Evolutionary conservation across 1,284 basidiomycete genomes (phyloP).

Genomic region (Coniferiporia sulphurascens): DNA sequence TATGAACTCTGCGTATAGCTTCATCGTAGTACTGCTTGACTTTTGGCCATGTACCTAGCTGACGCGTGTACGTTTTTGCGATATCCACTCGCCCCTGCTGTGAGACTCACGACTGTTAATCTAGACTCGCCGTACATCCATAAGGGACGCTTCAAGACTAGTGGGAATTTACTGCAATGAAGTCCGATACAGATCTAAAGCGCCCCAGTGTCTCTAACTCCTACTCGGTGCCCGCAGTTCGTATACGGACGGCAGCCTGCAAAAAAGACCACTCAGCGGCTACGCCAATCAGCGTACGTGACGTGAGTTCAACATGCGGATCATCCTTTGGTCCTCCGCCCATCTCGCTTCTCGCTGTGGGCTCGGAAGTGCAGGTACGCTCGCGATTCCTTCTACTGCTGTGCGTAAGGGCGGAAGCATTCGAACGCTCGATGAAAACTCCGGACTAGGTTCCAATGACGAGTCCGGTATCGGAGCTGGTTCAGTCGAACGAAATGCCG

Average conservation of each 20-base stretch:
- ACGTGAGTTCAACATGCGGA: conserved; percentile 53
- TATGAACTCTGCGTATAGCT: conserved; percentile 16
- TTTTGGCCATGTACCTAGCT: too few relatives aligned
- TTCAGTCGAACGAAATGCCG: conserved; percentile 25
- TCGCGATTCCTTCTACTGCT: conserved; percentile 25
- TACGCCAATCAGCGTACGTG: conserved; percentile 29
- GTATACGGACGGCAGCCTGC: neutral
- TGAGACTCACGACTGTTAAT: neutral
- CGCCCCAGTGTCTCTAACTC: neutral
- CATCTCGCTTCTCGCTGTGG: conserved; percentile 31
- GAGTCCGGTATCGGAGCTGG: conserved; percentile 17
- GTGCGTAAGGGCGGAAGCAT: conserved; percentile 33
- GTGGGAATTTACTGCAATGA: neutral
- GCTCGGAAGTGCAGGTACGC: conserved; percentile 1
- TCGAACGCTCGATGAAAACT: conserved; percentile 23
- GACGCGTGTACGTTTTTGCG: neutral
- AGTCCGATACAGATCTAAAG: neutral
- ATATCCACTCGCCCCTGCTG: neutral
- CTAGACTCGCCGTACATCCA: neutral
- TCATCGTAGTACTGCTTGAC: too few relatives aligned
- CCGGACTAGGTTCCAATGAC: conserved; percentile 20
- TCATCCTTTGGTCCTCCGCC: conserved; percentile 58
- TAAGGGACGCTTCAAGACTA: neutral
- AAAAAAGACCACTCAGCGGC: neutral
- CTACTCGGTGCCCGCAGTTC: neutral